These are phyloP conservation scores for Uncinocarpus reesii DNA, from an alignment of 2,329 filamentous ascomycete genomes.

Conservation along the genomic window DNA sequence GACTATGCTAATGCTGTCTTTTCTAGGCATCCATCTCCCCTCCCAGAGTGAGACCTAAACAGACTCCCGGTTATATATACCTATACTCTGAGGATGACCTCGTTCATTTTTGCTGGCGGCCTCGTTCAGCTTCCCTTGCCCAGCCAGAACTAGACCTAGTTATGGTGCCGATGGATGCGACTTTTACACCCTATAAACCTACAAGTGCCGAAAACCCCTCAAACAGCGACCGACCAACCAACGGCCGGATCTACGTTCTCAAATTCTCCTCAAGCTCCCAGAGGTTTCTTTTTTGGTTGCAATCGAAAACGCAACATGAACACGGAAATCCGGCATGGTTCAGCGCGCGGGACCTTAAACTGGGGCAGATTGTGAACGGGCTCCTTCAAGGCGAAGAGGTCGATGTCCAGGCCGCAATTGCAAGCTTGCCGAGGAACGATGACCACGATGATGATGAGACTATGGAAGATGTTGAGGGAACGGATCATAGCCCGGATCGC, in stretches of 20 bases:
- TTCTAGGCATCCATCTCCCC: slow-evolving; percentile 47
- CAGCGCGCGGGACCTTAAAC: slow-evolving; percentile 73
- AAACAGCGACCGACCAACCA: slow-evolving; percentile 55
- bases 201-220: slow-evolving; percentile 47
- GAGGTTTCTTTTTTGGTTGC: slow-evolving; percentile 90
- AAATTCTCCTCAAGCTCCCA: slow-evolving; percentile 90
- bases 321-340: slow-evolving; percentile 64
- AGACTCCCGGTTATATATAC: slow-evolving; percentile 77
- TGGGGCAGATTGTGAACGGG: slow-evolving; percentile 75
- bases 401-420: slow-evolving; percentile 63
- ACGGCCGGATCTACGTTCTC: slow-evolving; percentile 83
- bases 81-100: slow-evolving; percentile 90
- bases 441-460: slow-evolving; percentile 61
- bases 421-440: slow-evolving; percentile 46
- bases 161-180: slow-evolving; percentile 84
- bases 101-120: slow-evolving; percentile 94
- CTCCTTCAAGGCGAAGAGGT: slow-evolving; percentile 84
- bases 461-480: slow-evolving; percentile 65
- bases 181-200: slow-evolving; percentile 70
- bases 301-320: slow-evolving; percentile 73
- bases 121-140: slow-evolving; percentile 58
- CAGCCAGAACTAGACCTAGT: slow-evolving; percentile 77
- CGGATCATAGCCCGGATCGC: slow-evolving; percentile 45
- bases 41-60: slow-evolving; percentile 61
- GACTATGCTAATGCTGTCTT: slow-evolving; percentile 13